Evolutionary conservation across 2,329 filamentous ascomycete species (phyloP), one percentile per base, ranked within the genome.

Genomic region (Botrytis paeoniae): DNA sequence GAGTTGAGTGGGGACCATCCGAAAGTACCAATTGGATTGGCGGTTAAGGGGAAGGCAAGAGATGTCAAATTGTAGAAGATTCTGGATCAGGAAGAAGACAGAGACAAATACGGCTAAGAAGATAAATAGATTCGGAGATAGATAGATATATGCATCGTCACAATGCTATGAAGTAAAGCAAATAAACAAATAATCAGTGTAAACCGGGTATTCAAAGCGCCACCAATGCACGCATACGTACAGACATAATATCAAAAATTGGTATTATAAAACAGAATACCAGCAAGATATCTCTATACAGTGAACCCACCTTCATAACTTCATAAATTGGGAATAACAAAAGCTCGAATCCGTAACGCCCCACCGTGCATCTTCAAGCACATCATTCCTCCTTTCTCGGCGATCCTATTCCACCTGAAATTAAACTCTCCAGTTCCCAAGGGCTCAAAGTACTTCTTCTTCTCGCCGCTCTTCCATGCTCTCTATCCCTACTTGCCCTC

Each of bases 401-500:
- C n/a, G 72, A 73, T 32, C 60, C 60, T 43, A 76, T 73, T 57
- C 74, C 74, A 2, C 86, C 86, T 4, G 83, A 77, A 70, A 91
- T 90, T 80, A 93, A 80, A 62, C 86, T 89, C 82, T 92, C 88
- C 79, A 95, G 82, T 82, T 95, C 93, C 85, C 91, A 91, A 4
- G 91, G 89, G 78, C 88, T 94, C 45, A 95, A 83, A 32, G 92
- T 95, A 78, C 91, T 94, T 80, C 93, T 87, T 79, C 92, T 86
- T 79, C 92, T 85, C 74, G 87, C 91, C 4, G 89, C 85, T 84
- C 80, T 82, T 79, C 78, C 81, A 22, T 43, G 62, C 79, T 73
- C 80, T 76, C 68, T 81, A 80, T 73, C 80, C 76, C 69, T 81
- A 77, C 75, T 80, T 78, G 62, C 75, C 70, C 74, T 79, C 25